Percentiles rank a stretch among this genome's conserved stretches.
Conservation (phyloP, 257 asterid genomes). For the Ballota nigra region DNA sequence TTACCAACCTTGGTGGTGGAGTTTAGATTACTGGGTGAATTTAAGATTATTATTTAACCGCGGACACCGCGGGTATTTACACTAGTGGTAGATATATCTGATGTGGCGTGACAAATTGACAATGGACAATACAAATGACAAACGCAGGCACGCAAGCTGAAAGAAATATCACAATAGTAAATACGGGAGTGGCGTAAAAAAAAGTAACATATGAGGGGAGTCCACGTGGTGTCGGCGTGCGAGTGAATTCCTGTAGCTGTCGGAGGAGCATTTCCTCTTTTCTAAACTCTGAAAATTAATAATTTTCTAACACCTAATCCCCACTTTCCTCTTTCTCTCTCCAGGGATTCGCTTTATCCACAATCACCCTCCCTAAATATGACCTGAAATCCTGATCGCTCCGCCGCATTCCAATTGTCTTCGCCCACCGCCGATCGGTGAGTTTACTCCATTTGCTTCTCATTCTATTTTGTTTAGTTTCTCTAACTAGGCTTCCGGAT, state of each 20-base stretch:
- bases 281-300: background rate
- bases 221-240: conserved; percentile 39
- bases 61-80: too few relatives aligned
- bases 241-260: conserved; percentile 31
- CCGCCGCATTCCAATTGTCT: conserved; percentile 12
- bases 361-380: conserved; percentile 26
- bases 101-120: too few relatives aligned
- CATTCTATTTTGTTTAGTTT: background rate
- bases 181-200: background rate
- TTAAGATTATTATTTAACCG: too few relatives aligned
- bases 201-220: conserved; percentile 16
- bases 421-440: conserved; percentile 25
- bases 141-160: too few relatives aligned
- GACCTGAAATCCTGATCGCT: conserved; percentile 22
- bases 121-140: too few relatives aligned
- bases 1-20: too few relatives aligned
- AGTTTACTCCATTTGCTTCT: background rate
- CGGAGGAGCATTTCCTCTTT: background rate
- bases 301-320: too few relatives aligned
- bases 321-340: conserved; percentile 32
- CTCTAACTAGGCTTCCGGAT: conserved; percentile 1
- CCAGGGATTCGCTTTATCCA: conserved; percentile 34
- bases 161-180: conserved; percentile 15
- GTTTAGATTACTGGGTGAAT: too few relatives aligned
- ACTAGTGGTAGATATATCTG: too few relatives aligned